Evolutionary conservation across 1,284 basidiomycete species (phyloP), one percentile per base, ranked within the genome.

Genomic region (Leccinum holopus): DNA sequence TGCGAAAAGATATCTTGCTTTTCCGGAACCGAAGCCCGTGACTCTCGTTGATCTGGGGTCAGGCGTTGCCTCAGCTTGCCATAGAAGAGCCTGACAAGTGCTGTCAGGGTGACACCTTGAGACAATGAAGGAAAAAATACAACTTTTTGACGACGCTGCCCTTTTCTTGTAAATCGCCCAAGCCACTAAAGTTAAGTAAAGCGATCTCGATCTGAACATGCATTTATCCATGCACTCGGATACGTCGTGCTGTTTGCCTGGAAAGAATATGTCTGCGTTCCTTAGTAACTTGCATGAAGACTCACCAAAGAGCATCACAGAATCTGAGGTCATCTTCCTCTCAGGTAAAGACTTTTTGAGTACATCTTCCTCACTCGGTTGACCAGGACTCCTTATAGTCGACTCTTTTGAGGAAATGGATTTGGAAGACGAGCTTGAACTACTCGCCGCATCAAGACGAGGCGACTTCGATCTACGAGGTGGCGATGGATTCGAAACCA

Each of bases 191-290:
- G 69, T 86, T 88, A 41, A 93, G 77, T 55, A 98, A 76, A 0
- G 95, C 96, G 9, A 93, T 91, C 76, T 99, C 96, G 63, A 99
- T 93, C 77, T 99, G 97, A 97, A 97, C 81, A 99, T 91, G 78
- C 97, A 96, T 70, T 99, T 99, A 78, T 99, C 96, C 86, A 99
- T 92, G 76, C 97, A 98, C 77, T 99, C 97, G 0, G 96, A 92
- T 2, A 98, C 96, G 74, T 99, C 97, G 72, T 99, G 97, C 72
- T 99, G 97, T 67, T 92, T 90, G n/a, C 95, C 95, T 75, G 52
- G 30, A 54, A 63, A 60, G 35, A 16, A 51, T 66, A 51, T 30
- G 51, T 52, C 11, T 28, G 12, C 12, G 28, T 52, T 47, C 5
- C 37, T 62, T n/a, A 18, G 11, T 12, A 12, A 54, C 14, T n/a